Evolutionary conservation across 75 land plant genomes (phyloP).

Genomic region (Selaginella moellendorffii): DNA sequence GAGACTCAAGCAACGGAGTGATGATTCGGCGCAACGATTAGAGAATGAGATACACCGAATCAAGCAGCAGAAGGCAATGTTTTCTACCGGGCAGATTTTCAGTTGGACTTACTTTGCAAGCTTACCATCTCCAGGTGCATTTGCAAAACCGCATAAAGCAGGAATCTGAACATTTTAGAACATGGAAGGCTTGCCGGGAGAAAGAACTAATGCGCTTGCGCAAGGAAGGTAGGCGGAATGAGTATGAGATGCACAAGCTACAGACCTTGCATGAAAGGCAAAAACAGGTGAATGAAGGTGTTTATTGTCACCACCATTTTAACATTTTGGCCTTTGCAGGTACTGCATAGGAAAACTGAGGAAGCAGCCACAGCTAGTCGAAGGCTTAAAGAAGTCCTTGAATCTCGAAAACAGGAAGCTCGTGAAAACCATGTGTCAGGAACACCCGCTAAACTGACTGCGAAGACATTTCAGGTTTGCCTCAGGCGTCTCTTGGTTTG

Average conservation of each 20-base stretch:
- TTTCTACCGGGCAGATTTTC: not conserved
- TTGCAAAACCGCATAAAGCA: slow-evolving; percentile 94
- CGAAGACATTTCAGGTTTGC: not conserved
- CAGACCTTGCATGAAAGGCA: slow-evolving; percentile 77
- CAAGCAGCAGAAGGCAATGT: slow-evolving; percentile 67
- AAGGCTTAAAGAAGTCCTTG: slow-evolving; percentile 81
- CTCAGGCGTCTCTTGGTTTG: too few relatives aligned
- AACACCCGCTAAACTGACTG: not conserved
- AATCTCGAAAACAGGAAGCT: slow-evolving; percentile 58
- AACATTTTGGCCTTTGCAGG: slow-evolving; percentile 24
- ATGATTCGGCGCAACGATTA: slow-evolving; percentile 81
- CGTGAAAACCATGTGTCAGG: slow-evolving; percentile 24
- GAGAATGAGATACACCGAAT: slow-evolving; percentile 86
- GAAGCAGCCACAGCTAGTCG: slow-evolving; percentile 96
- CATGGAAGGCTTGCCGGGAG: slow-evolving; percentile 83
- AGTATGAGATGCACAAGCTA: slow-evolving; percentile 97
- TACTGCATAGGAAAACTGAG: slow-evolving; percentile 95
- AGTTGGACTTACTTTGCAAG: not conserved
- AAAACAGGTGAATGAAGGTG: slow-evolving; percentile 49
- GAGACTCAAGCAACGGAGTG: slow-evolving; percentile 87
- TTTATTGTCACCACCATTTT: not conserved
- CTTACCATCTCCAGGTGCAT: slow-evolving; percentile 51
- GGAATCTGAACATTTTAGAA: slow-evolving; percentile 92
- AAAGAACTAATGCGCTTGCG: slow-evolving; percentile 92
- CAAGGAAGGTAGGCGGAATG: slow-evolving; percentile 92